These are phyloP conservation scores for Colletotrichum caudatum DNA, from an alignment of 2,329 filamentous ascomycete genomes.

Conservation along the genomic window DNA sequence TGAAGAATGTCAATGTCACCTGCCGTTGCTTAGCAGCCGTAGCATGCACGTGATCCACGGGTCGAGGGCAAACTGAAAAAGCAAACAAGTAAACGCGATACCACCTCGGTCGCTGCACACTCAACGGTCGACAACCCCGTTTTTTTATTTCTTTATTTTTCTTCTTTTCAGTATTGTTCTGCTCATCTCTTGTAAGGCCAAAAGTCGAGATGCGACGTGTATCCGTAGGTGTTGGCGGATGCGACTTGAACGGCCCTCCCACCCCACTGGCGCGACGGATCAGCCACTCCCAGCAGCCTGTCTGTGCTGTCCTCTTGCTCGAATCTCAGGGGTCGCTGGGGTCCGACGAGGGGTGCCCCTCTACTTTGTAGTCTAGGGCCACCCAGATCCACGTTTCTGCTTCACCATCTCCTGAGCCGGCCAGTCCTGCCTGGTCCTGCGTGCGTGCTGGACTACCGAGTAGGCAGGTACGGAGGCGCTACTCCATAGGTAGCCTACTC, in stretches of 20 bases:
- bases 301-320: not conserved
- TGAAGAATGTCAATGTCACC: not conserved
- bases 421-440: too few species aligned
- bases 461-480: too few species aligned
- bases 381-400: slow-evolving; percentile 3
- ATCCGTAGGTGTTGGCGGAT: not conserved
- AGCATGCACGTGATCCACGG: not conserved
- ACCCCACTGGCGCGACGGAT: slow-evolving; percentile 15
- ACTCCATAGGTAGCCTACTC: too few species aligned
- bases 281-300: slow-evolving; percentile 15
- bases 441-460: too few species aligned
- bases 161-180: not conserved
- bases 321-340: slow-evolving; percentile 37
- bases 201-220: slow-evolving; percentile 21
- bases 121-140: not conserved
- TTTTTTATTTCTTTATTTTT: not conserved
- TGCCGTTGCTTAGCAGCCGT: not conserved
- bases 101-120: not conserved
- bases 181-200: not conserved
- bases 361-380: too few species aligned
- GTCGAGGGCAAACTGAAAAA: not conserved
- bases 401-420: not conserved
- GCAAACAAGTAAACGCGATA: not conserved
- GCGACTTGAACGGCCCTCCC: not conserved
- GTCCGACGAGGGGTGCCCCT: slow-evolving; percentile 29